Percentiles rank a stretch among this genome's conserved stretches.
phyloP scores from a whole-genome alignment of 345 rosid species.

The Hibiscus mutabilis region DNA sequence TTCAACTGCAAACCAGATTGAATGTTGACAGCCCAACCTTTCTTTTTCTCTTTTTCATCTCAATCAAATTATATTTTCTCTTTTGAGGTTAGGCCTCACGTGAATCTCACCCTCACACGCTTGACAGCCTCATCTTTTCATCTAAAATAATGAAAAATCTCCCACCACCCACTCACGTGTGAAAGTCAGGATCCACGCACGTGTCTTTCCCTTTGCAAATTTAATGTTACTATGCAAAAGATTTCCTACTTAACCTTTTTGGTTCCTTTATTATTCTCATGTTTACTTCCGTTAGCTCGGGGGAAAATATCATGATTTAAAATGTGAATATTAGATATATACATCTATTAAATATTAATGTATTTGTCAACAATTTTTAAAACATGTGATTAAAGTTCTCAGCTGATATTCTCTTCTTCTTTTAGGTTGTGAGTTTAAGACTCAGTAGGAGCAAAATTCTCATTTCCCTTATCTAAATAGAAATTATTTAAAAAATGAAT shows the following conservation, averaged over 20 bases:
- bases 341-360: too few relatives aligned
- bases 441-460: too few relatives aligned
- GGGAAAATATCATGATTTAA: too few relatives aligned
- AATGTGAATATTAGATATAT: too few relatives aligned
- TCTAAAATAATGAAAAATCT: slow-evolving; percentile 9
- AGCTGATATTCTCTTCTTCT: too few relatives aligned
- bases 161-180: slow-evolving; percentile 31
- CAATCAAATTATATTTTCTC: not conserved
- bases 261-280: not conserved
- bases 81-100: slow-evolving; percentile 33
- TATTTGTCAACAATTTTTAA: too few relatives aligned
- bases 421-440: too few relatives aligned
- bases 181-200: slow-evolving; percentile 29
- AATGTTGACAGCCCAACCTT: slow-evolving; percentile 1
- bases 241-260: too few relatives aligned
- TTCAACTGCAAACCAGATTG: not conserved
- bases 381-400: too few relatives aligned
- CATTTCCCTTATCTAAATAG: too few relatives aligned
- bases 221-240: not conserved
- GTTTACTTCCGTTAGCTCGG: not conserved
- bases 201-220: slow-evolving; percentile 16
- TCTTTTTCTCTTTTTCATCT: not conserved
- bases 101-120: slow-evolving; percentile 54
- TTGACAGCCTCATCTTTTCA: slow-evolving; percentile 10
- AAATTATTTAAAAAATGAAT: too few relatives aligned